These are phyloP conservation scores for Solanum hybrid DNA, from an alignment of 305 asterid species.

Conservation along the genomic window DNA sequence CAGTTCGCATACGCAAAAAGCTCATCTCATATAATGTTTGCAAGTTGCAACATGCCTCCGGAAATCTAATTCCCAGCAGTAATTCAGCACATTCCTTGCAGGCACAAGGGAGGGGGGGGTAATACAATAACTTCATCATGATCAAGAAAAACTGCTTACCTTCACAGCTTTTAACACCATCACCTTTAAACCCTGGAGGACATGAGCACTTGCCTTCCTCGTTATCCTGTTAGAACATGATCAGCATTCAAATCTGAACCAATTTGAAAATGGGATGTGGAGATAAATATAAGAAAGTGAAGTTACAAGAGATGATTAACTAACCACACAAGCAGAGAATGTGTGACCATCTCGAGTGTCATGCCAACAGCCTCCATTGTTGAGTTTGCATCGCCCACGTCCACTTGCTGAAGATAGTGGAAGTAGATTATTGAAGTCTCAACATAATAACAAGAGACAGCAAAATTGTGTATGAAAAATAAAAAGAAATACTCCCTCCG, in stretches of 20 bases:
- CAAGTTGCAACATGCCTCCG: not conserved
- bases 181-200: slow-evolving; percentile 67
- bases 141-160: slow-evolving; percentile 27
- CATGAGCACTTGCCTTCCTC: slow-evolving; percentile 53
- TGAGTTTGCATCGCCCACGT: slow-evolving; percentile 81
- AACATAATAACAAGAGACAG: not conserved
- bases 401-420: slow-evolving; percentile 71
- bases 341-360: slow-evolving; percentile 51
- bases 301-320: slow-evolving; percentile 11
- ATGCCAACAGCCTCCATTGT: slow-evolving; percentile 96
- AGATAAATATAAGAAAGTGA: not conserved
- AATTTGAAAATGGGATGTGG: slow-evolving; percentile 3
- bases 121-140: not conserved
- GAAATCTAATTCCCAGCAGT: not conserved
- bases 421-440: slow-evolving; percentile 4
- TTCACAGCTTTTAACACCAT: slow-evolving; percentile 55
- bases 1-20: not conserved
- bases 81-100: not conserved
- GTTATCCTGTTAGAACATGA: slow-evolving; percentile 30
- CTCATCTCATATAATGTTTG: not conserved
- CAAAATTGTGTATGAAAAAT: not conserved
- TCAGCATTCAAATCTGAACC: slow-evolving; percentile 3
- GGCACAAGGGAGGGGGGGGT: too few relatives aligned
- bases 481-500: not conserved
- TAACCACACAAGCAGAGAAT: slow-evolving; percentile 77